A percentile compares a stretch with the other conserved stretches of the same genome.
phyloP scores from a whole-genome alignment of 805 yeast species.

The Metschnikowia corniflorae region DNA sequence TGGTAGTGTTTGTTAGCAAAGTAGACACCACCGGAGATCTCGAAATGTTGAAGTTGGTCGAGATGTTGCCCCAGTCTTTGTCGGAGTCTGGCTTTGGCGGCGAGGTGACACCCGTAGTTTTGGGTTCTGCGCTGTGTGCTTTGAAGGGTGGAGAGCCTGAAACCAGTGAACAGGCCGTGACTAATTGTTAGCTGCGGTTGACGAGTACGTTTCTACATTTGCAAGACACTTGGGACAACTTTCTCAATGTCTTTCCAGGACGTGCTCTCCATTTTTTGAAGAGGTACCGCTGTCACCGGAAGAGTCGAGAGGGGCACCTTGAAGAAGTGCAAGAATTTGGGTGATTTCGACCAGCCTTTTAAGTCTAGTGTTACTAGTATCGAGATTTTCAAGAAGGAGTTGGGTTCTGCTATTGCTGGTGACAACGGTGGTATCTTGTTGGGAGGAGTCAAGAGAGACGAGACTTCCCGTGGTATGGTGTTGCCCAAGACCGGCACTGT shows the following conservation, averaged over 20 bases:
- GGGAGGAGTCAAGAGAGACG: slow-evolving; percentile 98
- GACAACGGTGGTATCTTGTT: slow-evolving; percentile 97
- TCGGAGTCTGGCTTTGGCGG: slow-evolving; percentile 94
- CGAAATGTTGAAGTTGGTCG: slow-evolving; percentile 98
- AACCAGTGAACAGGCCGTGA: slow-evolving; percentile 84
- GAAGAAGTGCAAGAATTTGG: slow-evolving; percentile 98
- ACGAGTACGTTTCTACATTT: slow-evolving; percentile 94
- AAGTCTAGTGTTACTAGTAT: slow-evolving; percentile 97
- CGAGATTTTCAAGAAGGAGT: slow-evolving; percentile 99
- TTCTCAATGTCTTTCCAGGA: slow-evolving; percentile 97
- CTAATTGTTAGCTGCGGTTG: slow-evolving; percentile 86
- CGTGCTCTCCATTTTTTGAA: slow-evolving; percentile 96
- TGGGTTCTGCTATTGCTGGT: slow-evolving; percentile 97
- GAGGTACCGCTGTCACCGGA: slow-evolving; percentile 99
- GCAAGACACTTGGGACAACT: slow-evolving; percentile 90
- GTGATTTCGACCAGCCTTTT: slow-evolving; percentile 78
- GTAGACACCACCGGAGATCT: slow-evolving; percentile 97
- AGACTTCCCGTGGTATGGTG: slow-evolving; percentile 96
- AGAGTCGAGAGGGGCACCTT: slow-evolving; percentile 97
- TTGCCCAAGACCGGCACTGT: slow-evolving; percentile 89
- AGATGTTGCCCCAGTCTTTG: slow-evolving; percentile 98
- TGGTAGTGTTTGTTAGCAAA: slow-evolving; percentile 96
- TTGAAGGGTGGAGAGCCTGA: slow-evolving; percentile 84
- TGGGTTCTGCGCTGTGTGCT: slow-evolving; percentile 99
- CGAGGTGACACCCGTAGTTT: slow-evolving; percentile 93